phyloP scores from a whole-genome alignment of 2,329 filamentous ascomycete species.

The Aspergillus pseudoglaucus region DNA sequence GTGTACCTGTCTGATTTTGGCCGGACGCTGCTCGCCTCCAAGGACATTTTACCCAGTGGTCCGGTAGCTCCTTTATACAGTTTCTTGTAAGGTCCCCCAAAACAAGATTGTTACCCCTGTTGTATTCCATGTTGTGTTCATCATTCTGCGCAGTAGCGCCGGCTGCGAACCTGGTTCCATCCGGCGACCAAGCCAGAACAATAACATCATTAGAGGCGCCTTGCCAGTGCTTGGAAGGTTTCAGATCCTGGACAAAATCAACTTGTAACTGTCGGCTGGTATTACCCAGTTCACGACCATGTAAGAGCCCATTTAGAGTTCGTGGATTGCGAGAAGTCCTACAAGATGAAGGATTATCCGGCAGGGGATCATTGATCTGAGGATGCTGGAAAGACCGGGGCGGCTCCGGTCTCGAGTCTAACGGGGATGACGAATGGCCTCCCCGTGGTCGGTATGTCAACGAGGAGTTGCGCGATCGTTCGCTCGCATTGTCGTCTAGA shows the following conservation, averaged over 20 bases:
- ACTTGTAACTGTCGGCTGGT: slow-evolving; percentile 9
- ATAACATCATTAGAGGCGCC: slow-evolving; percentile 55
- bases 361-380: neutral
- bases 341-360: neutral
- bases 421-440: neutral
- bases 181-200: slow-evolving; percentile 50
- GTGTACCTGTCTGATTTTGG: slow-evolving; percentile 42
- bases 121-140: slow-evolving; percentile 53
- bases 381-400: neutral
- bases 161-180: slow-evolving; percentile 50
- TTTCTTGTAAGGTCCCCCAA: slow-evolving; percentile 42
- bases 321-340: neutral
- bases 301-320: slow-evolving; percentile 17
- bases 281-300: slow-evolving; percentile 23
- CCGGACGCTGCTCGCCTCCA: slow-evolving; percentile 34
- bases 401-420: too few relatives aligned
- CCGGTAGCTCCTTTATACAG: slow-evolving; percentile 46
- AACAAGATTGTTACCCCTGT: slow-evolving; percentile 51
- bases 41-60: slow-evolving; percentile 45
- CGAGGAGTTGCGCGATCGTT: neutral
- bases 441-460: neutral
- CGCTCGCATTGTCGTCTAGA: slow-evolving; percentile 7
- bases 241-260: slow-evolving; percentile 34
- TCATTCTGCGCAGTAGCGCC: slow-evolving; percentile 53
- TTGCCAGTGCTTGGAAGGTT: slow-evolving; percentile 44